Conservation (phyloP, 2,329 filamentous ascomycete genomes). For the Bretziella fagacearum region DNA sequence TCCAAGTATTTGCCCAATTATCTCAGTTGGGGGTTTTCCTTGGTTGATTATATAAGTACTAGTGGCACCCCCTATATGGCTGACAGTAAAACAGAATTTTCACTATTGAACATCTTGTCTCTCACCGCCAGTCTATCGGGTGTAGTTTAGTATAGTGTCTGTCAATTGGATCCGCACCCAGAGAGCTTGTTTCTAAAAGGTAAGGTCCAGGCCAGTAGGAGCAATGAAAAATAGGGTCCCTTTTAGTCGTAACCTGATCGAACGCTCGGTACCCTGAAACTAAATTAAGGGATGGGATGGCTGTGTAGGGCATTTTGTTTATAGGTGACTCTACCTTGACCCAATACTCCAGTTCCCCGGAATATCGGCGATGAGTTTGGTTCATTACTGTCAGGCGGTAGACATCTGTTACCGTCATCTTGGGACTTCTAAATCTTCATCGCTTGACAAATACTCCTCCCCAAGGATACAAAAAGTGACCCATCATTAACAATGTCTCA, state of each 20-base stretch:
- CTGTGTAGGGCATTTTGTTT: too few relatives aligned
- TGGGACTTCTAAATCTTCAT: not conserved
- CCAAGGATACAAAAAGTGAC: not conserved
- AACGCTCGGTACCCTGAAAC: not conserved
- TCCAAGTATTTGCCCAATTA: not conserved
- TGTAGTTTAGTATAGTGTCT: too few relatives aligned
- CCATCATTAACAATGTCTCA: not conserved
- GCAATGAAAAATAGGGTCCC: too few relatives aligned
- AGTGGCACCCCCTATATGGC: not conserved
- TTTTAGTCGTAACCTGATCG: too few relatives aligned
- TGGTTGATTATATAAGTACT: not conserved
- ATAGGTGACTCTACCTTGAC: too few relatives aligned
- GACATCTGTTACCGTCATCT: not conserved
- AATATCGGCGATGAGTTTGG: not conserved
- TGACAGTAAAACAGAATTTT: not conserved
- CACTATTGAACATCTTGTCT: not conserved
- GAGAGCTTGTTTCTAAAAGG: not conserved
- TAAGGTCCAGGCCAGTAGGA: not conserved
- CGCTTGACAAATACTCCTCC: not conserved
- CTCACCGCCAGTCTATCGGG: conserved; percentile 1
- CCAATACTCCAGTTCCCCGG: not conserved
- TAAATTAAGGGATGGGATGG: too few relatives aligned
- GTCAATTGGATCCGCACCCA: not conserved
- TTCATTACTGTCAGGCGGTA: not conserved
- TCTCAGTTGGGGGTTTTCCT: not conserved